Conservation (phyloP, 352 stramenopile species). For the Thraustotheca clavata region DNA sequence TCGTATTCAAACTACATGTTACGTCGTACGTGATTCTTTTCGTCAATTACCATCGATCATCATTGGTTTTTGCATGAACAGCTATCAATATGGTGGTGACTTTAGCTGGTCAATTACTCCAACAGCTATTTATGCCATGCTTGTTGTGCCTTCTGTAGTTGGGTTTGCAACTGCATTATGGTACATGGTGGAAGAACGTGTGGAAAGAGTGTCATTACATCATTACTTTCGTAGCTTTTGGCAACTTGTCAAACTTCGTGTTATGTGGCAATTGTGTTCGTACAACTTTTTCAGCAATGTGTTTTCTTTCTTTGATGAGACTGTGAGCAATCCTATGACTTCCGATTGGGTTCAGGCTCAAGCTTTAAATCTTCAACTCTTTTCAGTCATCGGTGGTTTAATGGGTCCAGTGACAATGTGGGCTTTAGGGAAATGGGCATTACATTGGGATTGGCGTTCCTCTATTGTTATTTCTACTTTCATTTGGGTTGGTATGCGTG, state of each 20-base stretch:
- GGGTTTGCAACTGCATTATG: background rate
- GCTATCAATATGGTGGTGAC: conserved; percentile 32
- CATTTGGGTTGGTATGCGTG: background rate
- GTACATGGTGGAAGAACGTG: background rate
- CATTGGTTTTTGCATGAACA: conserved; percentile 38
- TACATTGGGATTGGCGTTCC: conserved; percentile 9
- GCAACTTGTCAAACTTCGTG: conserved; percentile 43
- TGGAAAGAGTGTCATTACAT: background rate
- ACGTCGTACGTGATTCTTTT: background rate
- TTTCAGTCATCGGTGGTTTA: background rate
- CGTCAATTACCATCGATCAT: background rate
- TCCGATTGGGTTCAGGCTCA: background rate
- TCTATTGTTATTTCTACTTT: background rate
- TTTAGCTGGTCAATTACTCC: conserved; percentile 33
- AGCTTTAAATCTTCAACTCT: background rate
- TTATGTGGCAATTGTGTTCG: conserved; percentile 37
- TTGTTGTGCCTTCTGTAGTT: background rate
- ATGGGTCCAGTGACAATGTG: background rate
- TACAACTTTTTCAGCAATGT: conserved; percentile 44
- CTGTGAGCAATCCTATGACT: conserved; percentile 11
- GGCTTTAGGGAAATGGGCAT: background rate
- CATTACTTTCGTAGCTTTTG: conserved; percentile 39
- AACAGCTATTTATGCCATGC: background rate
- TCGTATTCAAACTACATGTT: conserved; percentile 28
- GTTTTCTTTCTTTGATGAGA: conserved; percentile 35